phyloP scores from a whole-genome alignment of 2,329 filamentous ascomycete species.

The Dichotomopilus funicola region DNA sequence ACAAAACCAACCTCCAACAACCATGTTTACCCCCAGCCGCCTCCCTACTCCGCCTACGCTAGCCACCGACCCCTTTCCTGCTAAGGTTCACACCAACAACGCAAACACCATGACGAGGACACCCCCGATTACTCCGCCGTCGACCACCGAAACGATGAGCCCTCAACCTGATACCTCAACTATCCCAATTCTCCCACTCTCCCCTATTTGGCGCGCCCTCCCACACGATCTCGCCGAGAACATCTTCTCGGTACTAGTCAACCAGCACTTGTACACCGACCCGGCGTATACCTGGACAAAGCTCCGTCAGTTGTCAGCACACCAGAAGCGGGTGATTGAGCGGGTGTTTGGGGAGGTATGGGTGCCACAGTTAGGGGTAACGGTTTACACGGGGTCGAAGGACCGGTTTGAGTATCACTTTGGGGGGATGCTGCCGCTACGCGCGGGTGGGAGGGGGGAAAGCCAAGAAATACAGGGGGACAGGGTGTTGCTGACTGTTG shows the following conservation, averaged over 20 bases:
- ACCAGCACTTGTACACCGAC: constrained; percentile 1
- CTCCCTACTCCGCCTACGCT: no score
- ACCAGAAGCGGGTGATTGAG: constrained; percentile 6
- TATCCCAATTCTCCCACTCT: background rate
- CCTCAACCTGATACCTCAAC: background rate
- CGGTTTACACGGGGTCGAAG: background rate
- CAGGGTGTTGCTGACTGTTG: no score
- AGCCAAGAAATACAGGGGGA: no score
- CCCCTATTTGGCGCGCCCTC: background rate
- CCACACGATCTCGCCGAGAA: background rate
- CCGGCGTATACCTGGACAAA: constrained; percentile 6
- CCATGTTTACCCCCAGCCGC: no score
- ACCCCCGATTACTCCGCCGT: no score
- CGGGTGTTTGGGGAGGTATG: background rate
- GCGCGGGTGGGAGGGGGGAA: background rate
- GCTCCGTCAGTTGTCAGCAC: constrained; percentile 1
- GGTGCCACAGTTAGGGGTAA: constrained; percentile 8
- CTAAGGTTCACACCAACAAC: no score
- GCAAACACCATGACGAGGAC: no score
- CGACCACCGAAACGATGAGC: no score
- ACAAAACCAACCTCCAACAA: no score
- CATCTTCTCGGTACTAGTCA: background rate
- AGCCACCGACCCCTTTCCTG: no score
- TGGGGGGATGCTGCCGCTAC: background rate
- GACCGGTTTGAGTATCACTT: background rate